A percentile compares a stretch with the other conserved stretches of the same genome.
phyloP scores from a whole-genome alignment of 768 basidiomycete genomes.

The Leccinum ochraceum region DNA sequence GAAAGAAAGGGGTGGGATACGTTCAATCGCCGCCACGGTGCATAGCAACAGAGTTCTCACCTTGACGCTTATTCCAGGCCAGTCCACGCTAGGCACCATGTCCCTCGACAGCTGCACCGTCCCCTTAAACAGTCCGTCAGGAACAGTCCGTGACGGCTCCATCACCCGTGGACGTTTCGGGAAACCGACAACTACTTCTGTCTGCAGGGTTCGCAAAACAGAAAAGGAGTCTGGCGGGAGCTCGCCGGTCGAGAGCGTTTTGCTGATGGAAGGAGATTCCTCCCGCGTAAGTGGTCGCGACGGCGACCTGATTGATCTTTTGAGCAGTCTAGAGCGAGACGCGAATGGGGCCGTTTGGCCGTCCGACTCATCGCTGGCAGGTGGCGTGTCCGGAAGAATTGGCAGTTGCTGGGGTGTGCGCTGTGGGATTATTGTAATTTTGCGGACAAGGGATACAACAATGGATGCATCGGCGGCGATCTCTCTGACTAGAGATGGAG shows the following conservation, averaged over 20 bases:
- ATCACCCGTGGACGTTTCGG: slow-evolving; percentile 58
- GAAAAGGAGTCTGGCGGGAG: slow-evolving; percentile 22
- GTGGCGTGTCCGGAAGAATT: slow-evolving; percentile 51
- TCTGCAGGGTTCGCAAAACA: slow-evolving; percentile 31
- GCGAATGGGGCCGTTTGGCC: slow-evolving; percentile 11
- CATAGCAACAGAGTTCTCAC: slow-evolving; percentile 37
- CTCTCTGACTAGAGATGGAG: slow-evolving; percentile 54
- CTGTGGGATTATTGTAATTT: slow-evolving; percentile 52
- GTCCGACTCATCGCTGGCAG: slow-evolving; percentile 47
- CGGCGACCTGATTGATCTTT: slow-evolving; percentile 29
- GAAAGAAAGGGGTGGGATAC: slow-evolving; percentile 5
- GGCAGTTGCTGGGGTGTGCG: slow-evolving; percentile 40
- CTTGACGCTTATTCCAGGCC: slow-evolving; percentile 68
- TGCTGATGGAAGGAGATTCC: slow-evolving; percentile 13
- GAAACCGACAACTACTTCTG: slow-evolving; percentile 62
- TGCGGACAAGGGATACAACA: slow-evolving; percentile 63
- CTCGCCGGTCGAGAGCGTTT: slow-evolving; percentile 26
- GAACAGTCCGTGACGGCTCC: slow-evolving; percentile 53
- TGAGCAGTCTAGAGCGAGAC: slow-evolving; percentile 28
- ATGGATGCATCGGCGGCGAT: slow-evolving; percentile 73
- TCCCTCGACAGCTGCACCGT: slow-evolving; percentile 54
- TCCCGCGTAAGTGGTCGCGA: slow-evolving; percentile 20
- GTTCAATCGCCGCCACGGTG: slow-evolving; percentile 5
- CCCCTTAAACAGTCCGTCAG: slow-evolving; percentile 69
- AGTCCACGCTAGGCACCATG: slow-evolving; percentile 66